Evolutionary conservation across 1,139 yeast species (phyloP).

Genomic region (Spencermartinsiella ligniputridi): DNA sequence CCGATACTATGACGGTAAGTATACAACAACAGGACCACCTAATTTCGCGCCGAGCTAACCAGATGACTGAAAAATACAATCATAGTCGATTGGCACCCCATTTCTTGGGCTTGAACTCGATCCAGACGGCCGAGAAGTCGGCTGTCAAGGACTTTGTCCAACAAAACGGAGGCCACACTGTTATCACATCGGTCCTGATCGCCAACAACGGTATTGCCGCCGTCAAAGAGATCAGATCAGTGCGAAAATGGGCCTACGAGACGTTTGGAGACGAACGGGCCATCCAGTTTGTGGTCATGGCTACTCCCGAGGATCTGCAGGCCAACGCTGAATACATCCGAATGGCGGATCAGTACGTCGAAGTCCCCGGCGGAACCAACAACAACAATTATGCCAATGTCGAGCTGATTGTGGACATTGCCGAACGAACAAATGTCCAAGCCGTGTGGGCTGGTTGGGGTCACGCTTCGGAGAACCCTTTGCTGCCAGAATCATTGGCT

Average conservation of each 20-base stretch:
- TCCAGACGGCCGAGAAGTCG: conserved; percentile 66
- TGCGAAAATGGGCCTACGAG: conserved; percentile 98
- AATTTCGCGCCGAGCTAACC: neutral
- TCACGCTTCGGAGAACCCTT: conserved; percentile 97
- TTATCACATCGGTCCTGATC: conserved; percentile 69
- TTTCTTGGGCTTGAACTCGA: conserved; percentile 75
- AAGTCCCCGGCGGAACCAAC: conserved; percentile 98
- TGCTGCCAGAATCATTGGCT: conserved; percentile 87
- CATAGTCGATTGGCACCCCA: conserved; percentile 52
- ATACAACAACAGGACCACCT: neutral
- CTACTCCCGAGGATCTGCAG: conserved; percentile 95
- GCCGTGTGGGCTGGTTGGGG: conserved; percentile 99
- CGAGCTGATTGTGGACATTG: conserved; percentile 91
- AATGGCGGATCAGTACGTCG: conserved; percentile 98
- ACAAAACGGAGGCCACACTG: conserved; percentile 91
- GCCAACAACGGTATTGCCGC: conserved; percentile 99
- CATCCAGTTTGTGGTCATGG: conserved; percentile 94
- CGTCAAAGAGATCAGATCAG: conserved; percentile 94
- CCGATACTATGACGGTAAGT: too few relatives aligned
- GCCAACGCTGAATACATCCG: conserved; percentile 97
- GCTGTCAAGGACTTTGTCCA: conserved; percentile 82
- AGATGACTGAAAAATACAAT: conserved; percentile 19
- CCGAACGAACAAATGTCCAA: conserved; percentile 93
- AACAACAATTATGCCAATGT: conserved; percentile 98
- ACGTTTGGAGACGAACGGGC: conserved; percentile 94